Conservation (phyloP, 2,329 filamentous ascomycete species). For the Periconia sp. region DNA sequence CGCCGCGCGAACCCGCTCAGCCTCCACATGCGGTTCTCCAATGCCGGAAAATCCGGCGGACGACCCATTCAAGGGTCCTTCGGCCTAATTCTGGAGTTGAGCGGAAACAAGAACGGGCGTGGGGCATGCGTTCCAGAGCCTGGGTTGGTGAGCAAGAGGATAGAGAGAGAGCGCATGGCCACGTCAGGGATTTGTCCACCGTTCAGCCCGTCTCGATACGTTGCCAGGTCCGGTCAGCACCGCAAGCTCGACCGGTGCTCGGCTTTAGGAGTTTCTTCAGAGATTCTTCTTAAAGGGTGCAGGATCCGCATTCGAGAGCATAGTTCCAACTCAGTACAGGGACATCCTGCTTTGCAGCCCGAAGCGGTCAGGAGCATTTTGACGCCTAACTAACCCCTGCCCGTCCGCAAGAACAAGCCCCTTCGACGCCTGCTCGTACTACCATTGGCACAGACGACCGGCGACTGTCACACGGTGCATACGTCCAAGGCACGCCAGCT, state of each 20-base stretch:
- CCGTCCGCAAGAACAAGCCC: slow-evolving; percentile 4
- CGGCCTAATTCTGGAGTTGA: not conserved
- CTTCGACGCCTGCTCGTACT: slow-evolving; percentile 8
- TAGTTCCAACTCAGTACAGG: not conserved
- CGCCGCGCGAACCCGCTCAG: too few relatives aligned
- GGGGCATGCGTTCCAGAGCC: slow-evolving; percentile 14
- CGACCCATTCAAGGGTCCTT: slow-evolving; percentile 4
- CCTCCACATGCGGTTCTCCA: not conserved
- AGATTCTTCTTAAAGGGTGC: too few relatives aligned
- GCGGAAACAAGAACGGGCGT: not conserved
- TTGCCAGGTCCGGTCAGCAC: slow-evolving; percentile 4
- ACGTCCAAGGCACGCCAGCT: slow-evolving; percentile 30
- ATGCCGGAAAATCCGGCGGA: not conserved
- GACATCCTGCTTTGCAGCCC: not conserved
- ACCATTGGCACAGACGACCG: slow-evolving; percentile 21
- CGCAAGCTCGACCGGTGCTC: slow-evolving; percentile 1
- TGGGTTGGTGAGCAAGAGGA: slow-evolving; percentile 8
- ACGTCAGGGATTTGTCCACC: slow-evolving; percentile 5
- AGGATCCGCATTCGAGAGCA: too few relatives aligned
- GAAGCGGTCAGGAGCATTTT: slow-evolving; percentile 7
- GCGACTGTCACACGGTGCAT: slow-evolving; percentile 15
- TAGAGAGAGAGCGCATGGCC: too few relatives aligned
- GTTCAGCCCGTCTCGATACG: slow-evolving; percentile 5
- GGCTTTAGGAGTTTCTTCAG: too few relatives aligned
- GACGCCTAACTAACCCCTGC: not conserved